Evolutionary conservation across 805 yeast genomes (phyloP).

Genomic region (Candida adriatica): DNA sequence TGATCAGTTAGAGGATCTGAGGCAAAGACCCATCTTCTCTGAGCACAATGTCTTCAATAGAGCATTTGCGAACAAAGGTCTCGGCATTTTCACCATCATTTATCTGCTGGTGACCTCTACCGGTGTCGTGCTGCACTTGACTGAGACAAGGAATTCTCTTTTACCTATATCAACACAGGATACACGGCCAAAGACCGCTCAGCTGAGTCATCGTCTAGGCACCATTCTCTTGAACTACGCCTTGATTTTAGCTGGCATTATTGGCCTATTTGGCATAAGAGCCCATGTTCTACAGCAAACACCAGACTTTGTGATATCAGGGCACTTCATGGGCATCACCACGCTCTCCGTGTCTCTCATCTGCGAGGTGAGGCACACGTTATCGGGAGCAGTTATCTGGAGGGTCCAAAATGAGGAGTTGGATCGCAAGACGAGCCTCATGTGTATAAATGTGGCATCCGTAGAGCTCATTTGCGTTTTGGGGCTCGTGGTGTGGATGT

Average conservation of each 20-base stretch:
- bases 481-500: slow-evolving; percentile 9
- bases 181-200: slow-evolving; percentile 1
- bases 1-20: background rate
- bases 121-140: slow-evolving; percentile 3
- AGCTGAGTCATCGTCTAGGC: background rate
- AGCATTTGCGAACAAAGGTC: slow-evolving; percentile 16
- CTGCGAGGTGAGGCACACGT: slow-evolving; percentile 3
- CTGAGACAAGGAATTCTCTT: slow-evolving; percentile 3
- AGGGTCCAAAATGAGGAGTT: background rate
- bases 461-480: background rate
- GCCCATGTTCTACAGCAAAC: background rate
- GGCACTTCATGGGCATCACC: slow-evolving; percentile 12
- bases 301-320: slow-evolving; percentile 7
- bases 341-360: slow-evolving; percentile 5
- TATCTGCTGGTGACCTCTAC: slow-evolving; percentile 6
- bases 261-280: background rate
- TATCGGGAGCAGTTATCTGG: slow-evolving; percentile 1
- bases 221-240: slow-evolving; percentile 1
- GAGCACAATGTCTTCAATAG: slow-evolving; percentile 12
- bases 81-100: slow-evolving; percentile 7
- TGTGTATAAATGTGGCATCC: background rate
- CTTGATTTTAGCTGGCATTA: background rate
- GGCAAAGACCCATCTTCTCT: slow-evolving; percentile 5
- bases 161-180: slow-evolving; percentile 1
- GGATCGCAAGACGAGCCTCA: background rate